Evolutionary conservation across 1,284 basidiomycete species (phyloP), one percentile per base, ranked within the genome.

Genomic region (Sporisorium graminicola): DNA sequence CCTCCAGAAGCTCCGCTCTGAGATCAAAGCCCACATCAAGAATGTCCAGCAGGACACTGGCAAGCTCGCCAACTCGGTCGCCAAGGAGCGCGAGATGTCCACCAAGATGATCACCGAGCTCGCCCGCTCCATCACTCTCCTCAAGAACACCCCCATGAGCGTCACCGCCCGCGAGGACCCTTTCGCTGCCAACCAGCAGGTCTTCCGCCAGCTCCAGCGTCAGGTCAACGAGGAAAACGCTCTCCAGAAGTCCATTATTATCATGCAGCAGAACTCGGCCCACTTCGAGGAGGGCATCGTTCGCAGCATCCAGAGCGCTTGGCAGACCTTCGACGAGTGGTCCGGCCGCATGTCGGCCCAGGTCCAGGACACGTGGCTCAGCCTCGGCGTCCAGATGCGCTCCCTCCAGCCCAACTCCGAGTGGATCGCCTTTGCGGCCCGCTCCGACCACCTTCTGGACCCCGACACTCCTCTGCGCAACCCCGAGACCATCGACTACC

Each of bases 271-370:
- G 82, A 98, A 98, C 87, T 94, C 92, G 52, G 96, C 95, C 24
- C 93, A 97, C 86, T 99, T 99, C 80, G 96, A 98, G 87, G 93
- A 95, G 83, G 96, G 95, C 70, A 93, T 99, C 81, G 94, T 99
- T 43, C 93, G 94, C 77, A 92, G 94, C 33, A 91, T 99, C 77
- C 95, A 99, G 87, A 94, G 93, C 40, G 94, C 96, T 0, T 99
- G 96, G 96, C 90, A 93, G 77, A 98, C 95, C 1, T 99, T 94
- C 85, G 93, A 96, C 83, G 95, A 98, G 87, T 99, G 96, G 96
- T 92, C 76, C 50, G 82, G 92, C 7, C 93, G 96, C 82, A 94
- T 94, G 89, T 90, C 91, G 42, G 86, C 88, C 54, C 89, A 92
- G 51, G 90, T 95, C 18, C 92, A 94, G 86, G 91, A 94, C 76